Percentiles rank a stretch among this genome's conserved stretches.
Conservation (phyloP, 73 alveolate species). For the Loxodes magnus region DNA sequence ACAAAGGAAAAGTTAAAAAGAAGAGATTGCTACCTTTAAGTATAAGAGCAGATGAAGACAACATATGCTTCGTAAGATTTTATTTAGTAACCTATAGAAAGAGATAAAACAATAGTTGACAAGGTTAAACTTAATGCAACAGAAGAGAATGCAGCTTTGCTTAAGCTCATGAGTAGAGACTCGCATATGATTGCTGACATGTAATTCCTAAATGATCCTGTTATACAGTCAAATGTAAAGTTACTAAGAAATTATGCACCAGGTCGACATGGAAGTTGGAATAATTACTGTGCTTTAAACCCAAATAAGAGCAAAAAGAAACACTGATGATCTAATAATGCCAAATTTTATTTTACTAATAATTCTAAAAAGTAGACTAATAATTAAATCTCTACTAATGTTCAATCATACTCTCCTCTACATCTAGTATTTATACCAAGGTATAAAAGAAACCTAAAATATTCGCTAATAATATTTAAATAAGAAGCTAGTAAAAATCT, state of each 20-base stretch:
- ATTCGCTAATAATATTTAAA: no score
- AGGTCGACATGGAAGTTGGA: conserved; percentile 86
- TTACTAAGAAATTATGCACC: conserved; percentile 85
- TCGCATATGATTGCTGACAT: conserved; percentile 55
- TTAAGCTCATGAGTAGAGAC: conserved; percentile 56
- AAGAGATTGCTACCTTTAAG: conserved; percentile 69
- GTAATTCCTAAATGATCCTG: conserved; percentile 34
- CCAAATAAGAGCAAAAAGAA: no score
- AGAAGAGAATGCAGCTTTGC: conserved; percentile 54
- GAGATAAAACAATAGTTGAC: conserved; percentile 39
- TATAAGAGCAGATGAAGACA: conserved; percentile 62
- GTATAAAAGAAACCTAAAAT: no score
- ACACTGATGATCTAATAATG: no score
- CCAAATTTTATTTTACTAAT: no score
- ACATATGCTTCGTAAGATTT: conserved; percentile 37
- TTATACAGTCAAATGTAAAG: conserved; percentile 57
- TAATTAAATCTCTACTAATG: no score
- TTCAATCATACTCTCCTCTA: no score
- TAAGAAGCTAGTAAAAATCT: no score
- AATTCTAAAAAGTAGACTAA: no score
- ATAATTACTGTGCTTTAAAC: conserved; percentile 44
- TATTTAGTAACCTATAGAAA: conserved; percentile 26
- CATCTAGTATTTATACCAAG: no score
- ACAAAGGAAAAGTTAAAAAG: conserved; percentile 71
- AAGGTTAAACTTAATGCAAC: conserved; percentile 50